phyloP scores from a whole-genome alignment of 805 yeast genomes.

The Hanseniaspora lachancei region DNA sequence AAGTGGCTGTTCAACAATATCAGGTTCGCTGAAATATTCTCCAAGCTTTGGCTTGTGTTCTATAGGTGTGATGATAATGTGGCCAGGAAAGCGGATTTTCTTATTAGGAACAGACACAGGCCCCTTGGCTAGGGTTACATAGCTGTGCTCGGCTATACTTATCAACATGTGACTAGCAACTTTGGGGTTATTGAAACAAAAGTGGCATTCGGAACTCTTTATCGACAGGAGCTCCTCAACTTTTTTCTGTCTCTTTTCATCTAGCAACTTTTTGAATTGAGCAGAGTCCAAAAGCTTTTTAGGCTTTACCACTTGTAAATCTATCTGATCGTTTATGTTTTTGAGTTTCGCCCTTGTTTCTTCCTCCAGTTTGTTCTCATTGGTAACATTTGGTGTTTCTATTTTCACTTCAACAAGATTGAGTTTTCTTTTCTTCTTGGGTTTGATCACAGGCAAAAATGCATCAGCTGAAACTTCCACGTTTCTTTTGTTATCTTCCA shows the following conservation, averaged over 20 bases:
- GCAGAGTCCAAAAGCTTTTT: neutral
- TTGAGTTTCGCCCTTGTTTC: constrained; percentile 3
- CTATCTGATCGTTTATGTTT: constrained; percentile 14
- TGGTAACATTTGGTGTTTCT: constrained; percentile 3
- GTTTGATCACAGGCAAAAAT: neutral
- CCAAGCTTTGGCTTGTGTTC: constrained; percentile 47
- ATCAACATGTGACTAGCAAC: constrained; percentile 70
- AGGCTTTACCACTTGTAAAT: neutral
- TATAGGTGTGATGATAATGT: constrained; percentile 67
- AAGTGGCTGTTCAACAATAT: constrained; percentile 16
- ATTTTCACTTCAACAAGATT: constrained; percentile 8
- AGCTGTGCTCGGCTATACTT: constrained; percentile 53
- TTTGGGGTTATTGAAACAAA: constrained; percentile 69
- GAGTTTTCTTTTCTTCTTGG: constrained; percentile 6
- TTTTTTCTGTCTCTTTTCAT: constrained; percentile 13
- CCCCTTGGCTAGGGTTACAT: constrained; percentile 73
- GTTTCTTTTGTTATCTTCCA: neutral
- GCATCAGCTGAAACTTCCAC: neutral
- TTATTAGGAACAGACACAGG: constrained; percentile 50
- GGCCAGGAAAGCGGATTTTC: constrained; percentile 55
- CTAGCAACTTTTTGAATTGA: neutral
- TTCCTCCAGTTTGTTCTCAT: neutral
- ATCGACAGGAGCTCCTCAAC: constrained; percentile 31
- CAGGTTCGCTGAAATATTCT: constrained; percentile 18
- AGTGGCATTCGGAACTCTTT: constrained; percentile 56